Conservation (phyloP, 2,329 filamentous ascomycete genomes). For the Raffaelea ambrosiae region DNA sequence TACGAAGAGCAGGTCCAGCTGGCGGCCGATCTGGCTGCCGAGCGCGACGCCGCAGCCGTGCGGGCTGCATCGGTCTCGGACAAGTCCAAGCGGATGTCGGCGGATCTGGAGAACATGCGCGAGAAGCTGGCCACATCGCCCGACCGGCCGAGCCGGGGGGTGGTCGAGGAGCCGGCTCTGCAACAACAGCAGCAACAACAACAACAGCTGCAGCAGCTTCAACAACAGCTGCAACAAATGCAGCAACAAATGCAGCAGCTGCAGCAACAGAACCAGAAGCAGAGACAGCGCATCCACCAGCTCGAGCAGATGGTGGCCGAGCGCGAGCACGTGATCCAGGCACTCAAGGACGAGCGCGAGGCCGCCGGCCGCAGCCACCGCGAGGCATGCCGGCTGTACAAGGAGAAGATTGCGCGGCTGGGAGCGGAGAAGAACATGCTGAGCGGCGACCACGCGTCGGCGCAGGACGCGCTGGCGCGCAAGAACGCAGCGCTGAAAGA, state of each 20-base stretch:
- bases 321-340: constrained; percentile 14
- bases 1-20: constrained; percentile 7
- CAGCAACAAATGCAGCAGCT: neutral
- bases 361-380: constrained; percentile 13
- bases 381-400: constrained; percentile 11
- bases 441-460: constrained; percentile 11
- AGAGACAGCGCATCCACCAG: constrained; percentile 8
- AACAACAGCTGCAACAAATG: neutral
- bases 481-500: constrained; percentile 6
- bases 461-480: constrained; percentile 4
- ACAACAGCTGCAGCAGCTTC: neutral
- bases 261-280: neutral
- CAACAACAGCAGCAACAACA: neutral
- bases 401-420: constrained; percentile 13
- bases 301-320: constrained; percentile 14
- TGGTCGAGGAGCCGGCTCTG: too few relatives aligned
- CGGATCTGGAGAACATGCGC: constrained; percentile 8
- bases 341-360: constrained; percentile 12
- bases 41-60: constrained; percentile 9
- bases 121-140: constrained; percentile 4
- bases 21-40: neutral
- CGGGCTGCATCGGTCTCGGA: constrained; percentile 4
- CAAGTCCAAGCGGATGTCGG: constrained; percentile 4
- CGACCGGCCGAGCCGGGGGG: too few relatives aligned
- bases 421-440: constrained; percentile 13